Evolutionary conservation across 805 yeast genomes (phyloP).

Genomic region (Cyberlindnera maritima): DNA sequence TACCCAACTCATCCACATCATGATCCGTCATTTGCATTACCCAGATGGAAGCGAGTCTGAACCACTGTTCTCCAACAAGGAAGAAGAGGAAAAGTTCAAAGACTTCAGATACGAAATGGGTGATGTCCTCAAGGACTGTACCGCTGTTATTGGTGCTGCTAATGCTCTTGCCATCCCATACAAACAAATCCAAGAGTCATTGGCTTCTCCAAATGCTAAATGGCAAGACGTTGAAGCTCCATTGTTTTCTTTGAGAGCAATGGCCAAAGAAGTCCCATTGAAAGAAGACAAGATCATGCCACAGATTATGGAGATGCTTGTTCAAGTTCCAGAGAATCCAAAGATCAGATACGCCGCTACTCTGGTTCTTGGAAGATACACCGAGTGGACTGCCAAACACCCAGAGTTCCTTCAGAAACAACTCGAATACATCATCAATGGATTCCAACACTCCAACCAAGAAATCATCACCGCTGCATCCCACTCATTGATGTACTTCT

Average conservation of each 20-base stretch:
- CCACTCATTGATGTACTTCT: constrained; percentile 89
- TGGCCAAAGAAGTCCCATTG: constrained; percentile 86
- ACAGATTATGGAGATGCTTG: constrained; percentile 63
- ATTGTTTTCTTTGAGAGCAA: constrained; percentile 81
- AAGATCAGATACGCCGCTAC: constrained; percentile 91
- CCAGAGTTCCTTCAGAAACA: constrained; percentile 81
- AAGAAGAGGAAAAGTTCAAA: constrained; percentile 87
- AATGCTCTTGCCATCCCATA: constrained; percentile 72
- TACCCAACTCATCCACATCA: constrained; percentile 53
- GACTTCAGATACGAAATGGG: constrained; percentile 97
- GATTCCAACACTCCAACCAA: constrained; percentile 46
- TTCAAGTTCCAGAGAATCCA: constrained; percentile 77
- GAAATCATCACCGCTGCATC: constrained; percentile 80
- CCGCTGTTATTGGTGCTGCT: constrained; percentile 81
- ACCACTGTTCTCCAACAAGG: constrained; percentile 65
- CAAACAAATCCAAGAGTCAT: constrained; percentile 45
- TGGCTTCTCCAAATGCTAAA: constrained; percentile 29
- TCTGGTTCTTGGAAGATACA: constrained; percentile 90
- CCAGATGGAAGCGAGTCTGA: constrained; percentile 48
- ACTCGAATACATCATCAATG: constrained; percentile 76
- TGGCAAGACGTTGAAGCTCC: constrained; percentile 95
- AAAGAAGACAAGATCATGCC: constrained; percentile 70
- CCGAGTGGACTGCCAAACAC: constrained; percentile 91
- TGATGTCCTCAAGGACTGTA: constrained; percentile 94
- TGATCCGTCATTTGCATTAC: constrained; percentile 70